Evolutionary conservation across 176 grass and related monocot species (phyloP), one percentile per base, ranked within the genome.

Genomic region (Saccharum spontaneum): DNA sequence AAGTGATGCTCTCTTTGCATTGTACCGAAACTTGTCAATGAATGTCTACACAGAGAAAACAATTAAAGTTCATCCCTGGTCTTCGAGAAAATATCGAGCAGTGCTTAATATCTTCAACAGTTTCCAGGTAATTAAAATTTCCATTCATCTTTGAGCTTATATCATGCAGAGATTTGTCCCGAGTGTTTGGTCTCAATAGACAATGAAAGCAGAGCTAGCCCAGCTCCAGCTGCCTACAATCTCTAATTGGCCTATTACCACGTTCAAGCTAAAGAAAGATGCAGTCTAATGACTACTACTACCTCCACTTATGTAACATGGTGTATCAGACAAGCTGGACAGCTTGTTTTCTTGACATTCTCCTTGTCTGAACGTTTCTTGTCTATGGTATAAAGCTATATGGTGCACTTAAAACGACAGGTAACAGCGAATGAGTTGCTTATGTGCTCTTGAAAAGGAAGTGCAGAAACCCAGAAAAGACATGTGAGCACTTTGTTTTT

Each of bases 21-120:
- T 97, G 86, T 95, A 98, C 3, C 93, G 80, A 64, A 98, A 98
- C 73, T 98, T 98, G 81, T 98, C 96, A 79, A 95, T 98, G 67
- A 98, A 95, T 73, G 81, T 86, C 96, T 98, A 74, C 91, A 90
- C 8, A 84, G 31, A 40, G 65, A 65, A 83, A 72, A 90, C 37
- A 28, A 77, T 50, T 44, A 83, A 87, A 46, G 15, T 14, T 79
- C 46, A 69, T 3, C 14, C 16, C 67, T 57, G 36, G 46, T 30
- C 23, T 46, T 80, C 59, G 17, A 2, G 67, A 67, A 85, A 75
- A 73, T 39, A 79, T 75, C 7, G 18, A 93, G 37, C 18, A 67
- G 76, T 9, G 54, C 20, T 34, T 77, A 41, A 73, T 39, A 80
- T 66, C 12, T 66, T 36, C 3, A 76, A 75, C 10, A 64, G 38